Conservation (phyloP, 1,284 basidiomycete species). For the Blastosporella zonata region DNA sequence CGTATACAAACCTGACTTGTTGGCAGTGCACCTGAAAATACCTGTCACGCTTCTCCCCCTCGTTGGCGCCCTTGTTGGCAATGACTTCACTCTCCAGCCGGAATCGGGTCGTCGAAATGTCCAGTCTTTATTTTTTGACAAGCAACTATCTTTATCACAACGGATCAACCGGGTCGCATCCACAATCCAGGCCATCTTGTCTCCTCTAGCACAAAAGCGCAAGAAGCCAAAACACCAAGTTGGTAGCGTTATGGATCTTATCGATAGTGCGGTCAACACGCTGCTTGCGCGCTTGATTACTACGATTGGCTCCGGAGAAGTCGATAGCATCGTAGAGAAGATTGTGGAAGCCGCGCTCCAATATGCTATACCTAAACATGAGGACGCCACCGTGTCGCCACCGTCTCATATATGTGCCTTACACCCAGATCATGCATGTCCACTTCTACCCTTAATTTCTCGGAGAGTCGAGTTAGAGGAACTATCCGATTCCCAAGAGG, state of each 20-base stretch:
- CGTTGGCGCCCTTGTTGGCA: constrained; percentile 83
- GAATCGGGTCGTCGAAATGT: constrained; percentile 43
- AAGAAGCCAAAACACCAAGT: constrained; percentile 50
- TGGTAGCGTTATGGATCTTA: constrained; percentile 71
- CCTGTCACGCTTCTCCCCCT: constrained; percentile 76
- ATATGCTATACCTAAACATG: constrained; percentile 64
- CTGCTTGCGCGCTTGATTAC: constrained; percentile 51
- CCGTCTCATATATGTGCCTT: constrained; percentile 54
- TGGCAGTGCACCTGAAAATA: constrained; percentile 67
- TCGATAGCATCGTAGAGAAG: constrained; percentile 60
- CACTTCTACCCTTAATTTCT: constrained; percentile 51
- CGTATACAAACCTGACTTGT: constrained; percentile 59
- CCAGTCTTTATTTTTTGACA: constrained; percentile 68
- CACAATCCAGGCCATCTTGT: constrained; percentile 52
- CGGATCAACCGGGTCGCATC: constrained; percentile 58
- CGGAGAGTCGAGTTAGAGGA: constrained; percentile 31
- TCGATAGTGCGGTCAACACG: constrained; percentile 59
- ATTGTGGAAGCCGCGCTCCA: constrained; percentile 72
- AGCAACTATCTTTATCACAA: constrained; percentile 49
- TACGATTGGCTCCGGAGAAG: constrained; percentile 55
- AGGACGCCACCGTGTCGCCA: constrained; percentile 32
- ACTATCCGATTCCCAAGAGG: constrained; percentile 23
- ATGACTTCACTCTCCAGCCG: constrained; percentile 69
- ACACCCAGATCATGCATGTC: constrained; percentile 53
- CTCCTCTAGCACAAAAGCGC: constrained; percentile 41